These are phyloP conservation scores for Taphrina communis DNA, from an alignment of 1,139 yeast species.

Conservation along the genomic window DNA sequence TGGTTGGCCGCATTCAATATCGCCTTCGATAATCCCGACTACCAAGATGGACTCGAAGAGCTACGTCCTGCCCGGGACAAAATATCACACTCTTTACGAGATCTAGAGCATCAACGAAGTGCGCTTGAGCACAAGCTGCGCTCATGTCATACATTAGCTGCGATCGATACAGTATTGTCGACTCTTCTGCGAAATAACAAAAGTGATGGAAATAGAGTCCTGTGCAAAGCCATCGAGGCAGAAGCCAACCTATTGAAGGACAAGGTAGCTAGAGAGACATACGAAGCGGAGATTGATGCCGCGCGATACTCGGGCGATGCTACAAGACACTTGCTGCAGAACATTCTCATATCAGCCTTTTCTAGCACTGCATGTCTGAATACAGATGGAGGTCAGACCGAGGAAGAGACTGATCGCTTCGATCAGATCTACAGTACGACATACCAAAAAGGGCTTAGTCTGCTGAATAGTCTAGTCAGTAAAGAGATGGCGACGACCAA, in stretches of 20 bases:
- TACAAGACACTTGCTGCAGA: constrained; percentile 1
- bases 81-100: constrained; percentile 4
- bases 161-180: constrained; percentile 32
- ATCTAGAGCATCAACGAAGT: constrained; percentile 29
- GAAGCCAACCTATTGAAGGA: constrained; percentile 25
- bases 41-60: constrained; percentile 29
- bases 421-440: constrained; percentile 22
- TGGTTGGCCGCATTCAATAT: constrained; percentile 32
- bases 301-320: neutral
- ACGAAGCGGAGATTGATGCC: constrained; percentile 31
- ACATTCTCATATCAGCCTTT: constrained; percentile 18
- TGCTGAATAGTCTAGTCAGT: constrained; percentile 4
- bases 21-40: constrained; percentile 20
- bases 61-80: constrained; percentile 24
- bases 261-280: constrained; percentile 28
- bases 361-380: constrained; percentile 32
- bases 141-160: constrained; percentile 35
- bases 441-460: constrained; percentile 13
- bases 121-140: constrained; percentile 28
- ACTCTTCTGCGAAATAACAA: constrained; percentile 35
- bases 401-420: constrained; percentile 25
- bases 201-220: constrained; percentile 18
- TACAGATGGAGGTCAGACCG: constrained; percentile 35
- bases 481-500: neutral
- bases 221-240: constrained; percentile 38